phyloP scores from a whole-genome alignment of 495 filamentous ascomycete genomes.

The Apodospora peruviana region DNA sequence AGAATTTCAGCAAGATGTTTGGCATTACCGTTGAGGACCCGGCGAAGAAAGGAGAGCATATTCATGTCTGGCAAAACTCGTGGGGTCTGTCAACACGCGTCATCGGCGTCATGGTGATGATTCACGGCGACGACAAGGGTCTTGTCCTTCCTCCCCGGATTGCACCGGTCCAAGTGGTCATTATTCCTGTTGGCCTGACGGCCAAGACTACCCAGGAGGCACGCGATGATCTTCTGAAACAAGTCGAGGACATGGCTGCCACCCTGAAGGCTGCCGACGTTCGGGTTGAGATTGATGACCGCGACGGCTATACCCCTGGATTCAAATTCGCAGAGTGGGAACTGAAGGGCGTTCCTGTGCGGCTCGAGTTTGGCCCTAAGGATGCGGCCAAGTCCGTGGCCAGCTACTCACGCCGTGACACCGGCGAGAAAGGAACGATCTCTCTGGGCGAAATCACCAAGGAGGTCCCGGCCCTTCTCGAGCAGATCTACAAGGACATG shows the following conservation, averaged over 20 bases:
- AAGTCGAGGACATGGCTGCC: conserved; percentile 60
- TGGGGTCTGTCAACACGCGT: conserved; percentile 96
- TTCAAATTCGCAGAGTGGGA: conserved; percentile 99
- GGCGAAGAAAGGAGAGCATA: conserved; percentile 54
- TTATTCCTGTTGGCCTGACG: conserved; percentile 92
- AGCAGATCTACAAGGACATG: conserved; percentile 81
- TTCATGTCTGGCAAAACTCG: conserved; percentile 95
- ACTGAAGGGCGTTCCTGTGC: conserved; percentile 85
- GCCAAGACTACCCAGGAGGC: conserved; percentile 77
- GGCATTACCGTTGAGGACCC: conserved; percentile 95
- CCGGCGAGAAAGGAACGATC: conserved; percentile 73
- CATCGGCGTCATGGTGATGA: conserved; percentile 81
- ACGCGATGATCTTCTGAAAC: conserved; percentile 60
- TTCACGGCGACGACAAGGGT: conserved; percentile 90
- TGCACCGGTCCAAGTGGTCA: conserved; percentile 74
- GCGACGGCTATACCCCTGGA: conserved; percentile 84
- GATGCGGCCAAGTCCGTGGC: conserved; percentile 80
- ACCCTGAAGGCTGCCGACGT: conserved; percentile 61
- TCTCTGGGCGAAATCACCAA: conserved; percentile 63
- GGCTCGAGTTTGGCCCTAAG: conserved; percentile 92
- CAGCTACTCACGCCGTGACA: conserved; percentile 79
- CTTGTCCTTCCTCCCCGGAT: conserved; percentile 76
- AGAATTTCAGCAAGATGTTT: conserved; percentile 99
- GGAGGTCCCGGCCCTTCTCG: conserved; percentile 71
- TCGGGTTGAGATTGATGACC: conserved; percentile 66